Evolutionary conservation across 2,329 filamentous ascomycete species (phyloP).

Genomic region (Neofusicoccum parvum): DNA sequence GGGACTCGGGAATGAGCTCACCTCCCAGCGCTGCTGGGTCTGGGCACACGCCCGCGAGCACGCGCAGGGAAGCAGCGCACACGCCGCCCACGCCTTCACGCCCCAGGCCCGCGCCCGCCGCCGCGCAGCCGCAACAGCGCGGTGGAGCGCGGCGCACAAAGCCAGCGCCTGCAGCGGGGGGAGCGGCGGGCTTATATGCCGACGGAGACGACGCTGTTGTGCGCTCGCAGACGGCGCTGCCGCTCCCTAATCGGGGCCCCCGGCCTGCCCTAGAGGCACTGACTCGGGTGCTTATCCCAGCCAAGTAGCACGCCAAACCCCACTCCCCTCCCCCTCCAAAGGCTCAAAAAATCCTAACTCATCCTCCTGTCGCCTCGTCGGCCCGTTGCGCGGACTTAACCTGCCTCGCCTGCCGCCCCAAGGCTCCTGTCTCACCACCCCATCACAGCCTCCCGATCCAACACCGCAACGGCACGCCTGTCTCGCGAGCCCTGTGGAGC

Average conservation of each 20-base stretch:
- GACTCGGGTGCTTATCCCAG: conserved; percentile 15
- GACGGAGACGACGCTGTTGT: too few species aligned
- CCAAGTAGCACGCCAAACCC: conserved; percentile 21
- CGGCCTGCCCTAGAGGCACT: conserved; percentile 15
- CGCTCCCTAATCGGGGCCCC: conserved; percentile 8
- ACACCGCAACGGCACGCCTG: not conserved
- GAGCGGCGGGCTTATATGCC: too few species aligned
- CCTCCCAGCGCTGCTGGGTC: not conserved
- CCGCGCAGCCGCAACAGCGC: not conserved
- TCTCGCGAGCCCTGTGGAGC: not conserved
- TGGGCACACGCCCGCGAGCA: not conserved
- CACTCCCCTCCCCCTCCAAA: conserved; percentile 20
- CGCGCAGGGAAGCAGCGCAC: not conserved
- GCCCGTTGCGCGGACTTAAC: conserved; percentile 20
- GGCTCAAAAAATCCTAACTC: conserved; percentile 15
- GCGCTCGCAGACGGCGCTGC: not conserved
- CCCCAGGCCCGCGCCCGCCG: too few species aligned
- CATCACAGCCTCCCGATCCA: not conserved
- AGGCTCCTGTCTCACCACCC: not conserved
- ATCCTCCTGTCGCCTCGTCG: conserved; percentile 19
- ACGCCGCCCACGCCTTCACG: not conserved
- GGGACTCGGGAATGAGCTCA: conserved; percentile 3
- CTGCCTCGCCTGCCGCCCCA: not conserved
- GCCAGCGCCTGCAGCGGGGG: too few species aligned
- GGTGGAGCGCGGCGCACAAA: not conserved